phyloP scores from a whole-genome alignment of 139 green algal genomes.

The Bryopsis sp. region DNA sequence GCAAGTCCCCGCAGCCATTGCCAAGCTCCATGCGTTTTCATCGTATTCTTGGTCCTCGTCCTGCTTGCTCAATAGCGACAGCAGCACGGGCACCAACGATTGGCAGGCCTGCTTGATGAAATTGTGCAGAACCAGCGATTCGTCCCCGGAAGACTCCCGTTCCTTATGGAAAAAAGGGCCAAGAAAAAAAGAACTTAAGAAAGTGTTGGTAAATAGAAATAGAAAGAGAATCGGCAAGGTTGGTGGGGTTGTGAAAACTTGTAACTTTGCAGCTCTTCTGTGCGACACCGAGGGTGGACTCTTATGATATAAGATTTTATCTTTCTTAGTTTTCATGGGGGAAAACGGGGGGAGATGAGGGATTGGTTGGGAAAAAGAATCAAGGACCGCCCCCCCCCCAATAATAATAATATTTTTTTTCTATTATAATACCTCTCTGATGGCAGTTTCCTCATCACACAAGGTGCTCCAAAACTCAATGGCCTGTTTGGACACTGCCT shows the following conservation, averaged over 20 bases:
- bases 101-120: constrained; percentile 77
- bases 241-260: too few species aligned
- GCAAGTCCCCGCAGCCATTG: constrained; percentile 83
- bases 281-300: too few species aligned
- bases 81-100: constrained; percentile 81
- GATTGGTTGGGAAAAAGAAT: too few species aligned
- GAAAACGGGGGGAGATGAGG: too few species aligned
- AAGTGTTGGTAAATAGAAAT: constrained; percentile 6
- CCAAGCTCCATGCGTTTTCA: constrained; percentile 83
- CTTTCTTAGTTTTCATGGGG: too few species aligned
- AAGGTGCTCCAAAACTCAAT: constrained; percentile 95
- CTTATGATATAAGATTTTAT: too few species aligned
- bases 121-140: constrained; percentile 43
- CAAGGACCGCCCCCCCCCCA: too few species aligned
- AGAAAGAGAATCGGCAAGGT: too few species aligned
- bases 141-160: constrained; percentile 4
- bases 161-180: constrained; percentile 10
- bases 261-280: too few species aligned
- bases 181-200: neutral
- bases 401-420: neutral
- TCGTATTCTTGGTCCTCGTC: constrained; percentile 87
- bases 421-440: constrained; percentile 2
- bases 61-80: constrained; percentile 95
- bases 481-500: constrained; percentile 83
- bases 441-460: constrained; percentile 66